Evolutionary conservation across 805 yeast species (phyloP), one percentile per base, ranked within the genome.

Genomic region (Lipomyces mesembrius): DNA sequence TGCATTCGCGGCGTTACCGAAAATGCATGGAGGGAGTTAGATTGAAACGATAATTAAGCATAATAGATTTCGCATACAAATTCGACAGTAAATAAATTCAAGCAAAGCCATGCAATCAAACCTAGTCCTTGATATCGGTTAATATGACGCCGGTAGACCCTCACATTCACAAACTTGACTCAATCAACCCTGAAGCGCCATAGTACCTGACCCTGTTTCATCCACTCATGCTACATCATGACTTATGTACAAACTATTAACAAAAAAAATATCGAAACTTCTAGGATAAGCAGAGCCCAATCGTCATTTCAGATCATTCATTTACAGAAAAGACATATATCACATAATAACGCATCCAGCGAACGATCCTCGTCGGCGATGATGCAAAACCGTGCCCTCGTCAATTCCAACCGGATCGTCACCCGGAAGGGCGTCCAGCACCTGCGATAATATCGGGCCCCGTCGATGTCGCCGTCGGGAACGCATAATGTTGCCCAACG

Each of bases 401-500:
- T 43, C 49, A 43, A 17, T n/a, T 43, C 49, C 49, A 43, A 43
- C 20, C 49, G 8, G 8, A 5, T 43, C 49, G 49, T 43, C 49
- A n/a, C 49, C 49, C 22, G 49, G 20, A 17, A 11, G 49, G 22
- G 49, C 20, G 3, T 43, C 49, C 49, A 43, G 7, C 20, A 43
- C 49, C 22, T 43, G 49, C 20, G 49, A 43, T 4, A 43, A 43
- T 43, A 43, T 43, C 20, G 49, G 49, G 3, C 49, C 49, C 49
- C 49, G 49, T n/a, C 49, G 49, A 43, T 43, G 20, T 3, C 49
- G 49, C 9, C 49, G 49, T 43, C 49, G 49, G 22, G 49, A 43
- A 43, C 49, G 49, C 49, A 43, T 43, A 43, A 43, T 43, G 49
- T 43, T 43, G 49, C 49, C 49, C 49, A 43, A 54, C 22, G 57